phyloP scores from a whole-genome alignment of 2,329 filamentous ascomycete species.

The Colletotrichum sp. region DNA sequence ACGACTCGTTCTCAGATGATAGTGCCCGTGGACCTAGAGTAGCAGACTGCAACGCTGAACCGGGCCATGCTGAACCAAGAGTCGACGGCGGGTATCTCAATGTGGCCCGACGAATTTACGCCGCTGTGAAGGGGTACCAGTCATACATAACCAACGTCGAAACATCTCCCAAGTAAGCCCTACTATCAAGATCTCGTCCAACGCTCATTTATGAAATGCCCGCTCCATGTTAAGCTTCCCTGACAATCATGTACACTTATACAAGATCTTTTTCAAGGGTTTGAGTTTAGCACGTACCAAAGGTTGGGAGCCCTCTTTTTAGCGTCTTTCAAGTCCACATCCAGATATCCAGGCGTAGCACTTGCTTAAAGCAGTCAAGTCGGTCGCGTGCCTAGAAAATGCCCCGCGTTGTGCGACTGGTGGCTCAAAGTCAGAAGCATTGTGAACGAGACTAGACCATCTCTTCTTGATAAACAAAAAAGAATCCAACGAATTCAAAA shows the following conservation, averaged over 20 bases:
- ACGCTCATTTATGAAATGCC: not conserved
- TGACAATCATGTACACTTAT: not conserved
- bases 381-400: not conserved
- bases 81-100: not conserved
- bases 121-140: not conserved
- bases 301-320: not conserved
- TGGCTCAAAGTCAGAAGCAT: not conserved
- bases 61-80: not conserved
- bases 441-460: not conserved
- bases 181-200: not conserved
- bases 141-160: not conserved
- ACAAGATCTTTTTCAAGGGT: not conserved
- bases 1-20: not conserved
- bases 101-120: not conserved
- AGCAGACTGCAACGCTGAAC: not conserved
- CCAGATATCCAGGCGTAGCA: not conserved
- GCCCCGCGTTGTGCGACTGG: not conserved
- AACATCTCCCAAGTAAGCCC: not conserved
- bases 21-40: not conserved
- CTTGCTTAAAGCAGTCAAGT: not conserved
- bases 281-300: not conserved
- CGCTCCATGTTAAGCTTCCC: not conserved
- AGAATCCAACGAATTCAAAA: not conserved
- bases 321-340: not conserved
- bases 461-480: not conserved